Percentiles rank a stretch among this genome's conserved stretches.
Evolutionary conservation across 352 stramenopile genomes (phyloP).

Genomic region (Phytopythium mirpurense): DNA sequence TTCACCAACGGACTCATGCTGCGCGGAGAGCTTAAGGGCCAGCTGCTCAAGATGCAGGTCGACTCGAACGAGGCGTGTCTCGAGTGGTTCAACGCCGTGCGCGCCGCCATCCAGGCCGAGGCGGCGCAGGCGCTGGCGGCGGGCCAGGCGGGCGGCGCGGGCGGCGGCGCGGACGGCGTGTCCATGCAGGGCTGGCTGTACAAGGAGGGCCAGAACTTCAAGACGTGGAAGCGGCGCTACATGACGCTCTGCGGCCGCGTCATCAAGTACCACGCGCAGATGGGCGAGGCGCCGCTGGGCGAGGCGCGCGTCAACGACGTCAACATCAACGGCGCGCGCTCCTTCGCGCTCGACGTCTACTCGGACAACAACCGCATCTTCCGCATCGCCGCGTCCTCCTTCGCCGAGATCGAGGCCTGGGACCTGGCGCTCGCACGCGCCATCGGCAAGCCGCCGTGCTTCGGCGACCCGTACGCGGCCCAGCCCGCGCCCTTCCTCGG

Average conservation of each 20-base stretch:
- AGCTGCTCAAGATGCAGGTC: conserved; percentile 61
- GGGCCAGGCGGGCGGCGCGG: not conserved
- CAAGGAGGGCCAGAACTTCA: conserved; percentile 86
- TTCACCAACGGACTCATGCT: conserved; percentile 60
- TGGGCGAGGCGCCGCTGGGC: conserved; percentile 49
- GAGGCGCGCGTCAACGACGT: conserved; percentile 65
- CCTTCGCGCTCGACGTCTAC: conserved; percentile 76
- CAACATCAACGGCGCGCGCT: conserved; percentile 55
- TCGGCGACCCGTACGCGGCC: conserved; percentile 53
- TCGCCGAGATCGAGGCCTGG: conserved; percentile 73
- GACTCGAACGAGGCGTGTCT: conserved; percentile 54
- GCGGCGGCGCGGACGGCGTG: conserved; percentile 13
- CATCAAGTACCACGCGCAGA: conserved; percentile 64
- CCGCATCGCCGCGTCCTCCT: conserved; percentile 52
- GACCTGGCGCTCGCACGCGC: conserved; percentile 47
- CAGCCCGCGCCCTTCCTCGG: conserved; percentile 59
- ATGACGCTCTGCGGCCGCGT: conserved; percentile 56
- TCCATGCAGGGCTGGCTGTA: conserved; percentile 70
- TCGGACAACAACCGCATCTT: conserved; percentile 82
- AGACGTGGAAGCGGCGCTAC: conserved; percentile 83
- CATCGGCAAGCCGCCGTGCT: conserved; percentile 51
- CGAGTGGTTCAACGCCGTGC: conserved; percentile 60
- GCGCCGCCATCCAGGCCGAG: conserved; percentile 22
- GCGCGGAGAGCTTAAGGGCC: conserved; percentile 65
- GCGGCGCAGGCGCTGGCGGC: conserved; percentile 9